phyloP scores from a whole-genome alignment of 768 basidiomycete species.

The Pleurotus ostreatus region DNA sequence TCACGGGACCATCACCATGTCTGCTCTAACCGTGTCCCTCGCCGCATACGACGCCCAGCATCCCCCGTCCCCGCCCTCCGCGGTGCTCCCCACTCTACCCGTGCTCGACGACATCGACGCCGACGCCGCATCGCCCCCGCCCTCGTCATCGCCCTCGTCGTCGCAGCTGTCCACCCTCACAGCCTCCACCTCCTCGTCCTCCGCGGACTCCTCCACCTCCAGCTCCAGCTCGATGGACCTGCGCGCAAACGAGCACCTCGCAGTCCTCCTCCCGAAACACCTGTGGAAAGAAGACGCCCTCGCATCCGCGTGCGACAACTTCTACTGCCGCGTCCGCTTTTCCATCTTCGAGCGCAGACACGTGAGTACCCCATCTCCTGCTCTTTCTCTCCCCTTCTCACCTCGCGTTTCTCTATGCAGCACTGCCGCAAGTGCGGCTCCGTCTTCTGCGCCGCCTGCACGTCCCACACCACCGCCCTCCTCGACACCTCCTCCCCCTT shows the following conservation, averaged over 20 bases:
- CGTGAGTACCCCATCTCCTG: conserved; percentile 34
- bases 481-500: conserved; percentile 58
- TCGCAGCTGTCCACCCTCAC: not conserved
- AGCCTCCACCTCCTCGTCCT: conserved; percentile 1
- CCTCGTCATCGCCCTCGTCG: not conserved
- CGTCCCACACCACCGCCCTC: conserved; percentile 53
- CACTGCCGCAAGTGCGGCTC: conserved; percentile 87
- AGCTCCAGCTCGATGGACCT: too few species aligned
- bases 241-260: conserved; percentile 55
- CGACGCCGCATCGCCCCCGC: not conserved
- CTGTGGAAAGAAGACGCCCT: conserved; percentile 79
- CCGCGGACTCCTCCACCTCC: not conserved
- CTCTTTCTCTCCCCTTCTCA: too few species aligned
- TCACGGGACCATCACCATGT: not conserved
- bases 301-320: conserved; percentile 66
- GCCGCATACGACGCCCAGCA: not conserved
- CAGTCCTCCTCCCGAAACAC: conserved; percentile 62
- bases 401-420: conserved; percentile 23
- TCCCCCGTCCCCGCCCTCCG: not conserved
- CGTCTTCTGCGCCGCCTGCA: conserved; percentile 66
- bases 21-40: conserved; percentile 2
- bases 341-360: conserved; percentile 73
- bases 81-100: too few species aligned
- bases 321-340: conserved; percentile 63
- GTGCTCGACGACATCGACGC: not conserved